phyloP scores from a whole-genome alignment of 83 land plant species.

The Isoetes engelmannii region DNA sequence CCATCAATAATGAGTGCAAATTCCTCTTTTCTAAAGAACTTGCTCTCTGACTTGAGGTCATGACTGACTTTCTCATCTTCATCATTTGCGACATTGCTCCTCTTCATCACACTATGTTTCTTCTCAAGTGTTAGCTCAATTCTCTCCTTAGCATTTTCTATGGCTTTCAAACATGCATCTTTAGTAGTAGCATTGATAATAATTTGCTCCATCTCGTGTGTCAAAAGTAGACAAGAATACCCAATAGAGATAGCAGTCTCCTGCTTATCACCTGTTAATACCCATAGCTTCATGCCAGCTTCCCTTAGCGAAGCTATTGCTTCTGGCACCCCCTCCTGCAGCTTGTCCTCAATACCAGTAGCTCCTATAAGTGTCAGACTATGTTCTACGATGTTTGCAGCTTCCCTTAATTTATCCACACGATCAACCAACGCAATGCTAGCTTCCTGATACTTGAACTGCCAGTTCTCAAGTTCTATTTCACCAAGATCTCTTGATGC shows the following conservation, averaged over 20 bases:
- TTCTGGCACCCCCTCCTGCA: constrained; percentile 95
- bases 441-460: constrained; percentile 55
- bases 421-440: constrained; percentile 73
- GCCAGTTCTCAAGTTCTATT: constrained; percentile 67
- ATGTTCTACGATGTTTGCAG: constrained; percentile 71
- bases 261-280: constrained; percentile 95
- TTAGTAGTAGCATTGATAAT: constrained; percentile 67
- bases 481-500: constrained; percentile 53
- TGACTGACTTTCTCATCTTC: constrained; percentile 7
- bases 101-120: constrained; percentile 6
- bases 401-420: constrained; percentile 57
- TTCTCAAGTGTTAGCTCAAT: constrained; percentile 25
- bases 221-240: constrained; percentile 76
- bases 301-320: constrained; percentile 76
- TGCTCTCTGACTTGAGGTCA: not conserved
- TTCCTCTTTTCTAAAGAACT: not conserved
- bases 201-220: constrained; percentile 65
- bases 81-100: constrained; percentile 23
- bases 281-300: constrained; percentile 96
- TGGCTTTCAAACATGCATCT: constrained; percentile 44
- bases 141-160: constrained; percentile 46
- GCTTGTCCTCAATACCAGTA: constrained; percentile 86
- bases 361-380: constrained; percentile 68
- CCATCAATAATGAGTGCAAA: constrained; percentile 93
- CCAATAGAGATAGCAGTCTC: constrained; percentile 97